Conservation (phyloP, 352 stramenopile genomes). For the Pythium coloratum region DNA sequence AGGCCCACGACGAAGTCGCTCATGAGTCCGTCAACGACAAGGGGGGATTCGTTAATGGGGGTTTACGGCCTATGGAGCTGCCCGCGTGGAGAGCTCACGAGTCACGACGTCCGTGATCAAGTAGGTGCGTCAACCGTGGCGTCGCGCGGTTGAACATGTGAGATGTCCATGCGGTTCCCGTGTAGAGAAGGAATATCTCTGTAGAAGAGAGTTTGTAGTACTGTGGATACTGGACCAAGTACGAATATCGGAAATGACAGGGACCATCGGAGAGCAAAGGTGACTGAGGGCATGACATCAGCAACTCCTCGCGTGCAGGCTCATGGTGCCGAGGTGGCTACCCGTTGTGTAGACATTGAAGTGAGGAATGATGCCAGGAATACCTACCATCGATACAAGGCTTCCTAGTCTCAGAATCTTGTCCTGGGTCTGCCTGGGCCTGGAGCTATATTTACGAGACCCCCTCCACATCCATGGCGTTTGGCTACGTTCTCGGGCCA, state of each 20-base stretch:
- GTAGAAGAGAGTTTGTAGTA: not conserved
- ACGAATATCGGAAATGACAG: not conserved
- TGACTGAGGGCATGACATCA: not conserved
- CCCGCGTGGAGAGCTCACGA: not conserved
- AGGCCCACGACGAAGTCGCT: not conserved
- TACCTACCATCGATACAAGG: not conserved
- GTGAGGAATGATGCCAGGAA: not conserved
- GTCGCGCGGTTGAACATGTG: slow-evolving; percentile 20
- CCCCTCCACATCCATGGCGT: too few relatives aligned
- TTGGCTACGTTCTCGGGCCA: too few relatives aligned
- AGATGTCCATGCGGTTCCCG: not conserved
- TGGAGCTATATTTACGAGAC: too few relatives aligned
- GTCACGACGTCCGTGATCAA: not conserved
- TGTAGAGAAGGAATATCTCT: slow-evolving; percentile 1
- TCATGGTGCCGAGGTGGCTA: not conserved
- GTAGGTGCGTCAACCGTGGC: not conserved
- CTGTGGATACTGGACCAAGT: not conserved
- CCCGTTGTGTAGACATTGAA: not conserved
- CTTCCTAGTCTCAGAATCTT: too few relatives aligned
- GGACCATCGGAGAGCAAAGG: too few relatives aligned
- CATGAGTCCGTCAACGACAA: not conserved
- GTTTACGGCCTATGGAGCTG: not conserved
- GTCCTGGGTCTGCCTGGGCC: too few relatives aligned
- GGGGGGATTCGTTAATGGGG: not conserved
- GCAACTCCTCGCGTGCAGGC: not conserved